Conservation (phyloP, 768 basidiomycete species). For the Boletus insuetus region DNA sequence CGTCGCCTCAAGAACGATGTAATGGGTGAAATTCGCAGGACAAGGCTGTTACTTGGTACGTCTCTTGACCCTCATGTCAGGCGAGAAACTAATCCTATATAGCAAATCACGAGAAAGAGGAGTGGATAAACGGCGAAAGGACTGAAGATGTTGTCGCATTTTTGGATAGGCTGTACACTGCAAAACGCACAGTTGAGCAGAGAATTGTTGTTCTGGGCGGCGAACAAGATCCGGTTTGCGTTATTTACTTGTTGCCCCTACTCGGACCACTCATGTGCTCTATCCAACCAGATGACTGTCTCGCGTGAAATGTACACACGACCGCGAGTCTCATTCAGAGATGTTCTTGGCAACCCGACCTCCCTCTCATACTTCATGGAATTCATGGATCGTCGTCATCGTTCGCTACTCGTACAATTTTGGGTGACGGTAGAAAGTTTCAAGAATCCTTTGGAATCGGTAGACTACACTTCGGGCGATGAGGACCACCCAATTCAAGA, state of each 20-base stretch:
- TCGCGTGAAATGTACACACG: constrained; percentile 44
- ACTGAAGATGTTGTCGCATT: constrained; percentile 86
- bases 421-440: constrained; percentile 98
- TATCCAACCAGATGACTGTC: constrained; percentile 35
- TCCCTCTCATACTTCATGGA: constrained; percentile 97
- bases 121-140: constrained; percentile 84
- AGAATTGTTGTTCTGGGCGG: constrained; percentile 80
- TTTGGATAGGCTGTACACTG: constrained; percentile 83
- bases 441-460: constrained; percentile 90
- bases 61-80: constrained; percentile 7
- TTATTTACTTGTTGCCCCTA: neutral
- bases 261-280: neutral
- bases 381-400: constrained; percentile 89
- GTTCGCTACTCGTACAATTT: constrained; percentile 88
- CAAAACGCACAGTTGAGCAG: constrained; percentile 83
- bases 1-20: constrained; percentile 90
- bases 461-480: constrained; percentile 59
- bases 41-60: constrained; percentile 67
- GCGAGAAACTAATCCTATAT: constrained; percentile 1
- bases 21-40: constrained; percentile 84
- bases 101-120: constrained; percentile 86
- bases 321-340: constrained; percentile 61
- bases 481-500: constrained; percentile 63
- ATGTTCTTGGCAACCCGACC: constrained; percentile 83
- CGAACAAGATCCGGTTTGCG: constrained; percentile 56